Evolutionary conservation across 495 filamentous ascomycete species (phyloP).

Genomic region (Coniosporium apollinis): DNA sequence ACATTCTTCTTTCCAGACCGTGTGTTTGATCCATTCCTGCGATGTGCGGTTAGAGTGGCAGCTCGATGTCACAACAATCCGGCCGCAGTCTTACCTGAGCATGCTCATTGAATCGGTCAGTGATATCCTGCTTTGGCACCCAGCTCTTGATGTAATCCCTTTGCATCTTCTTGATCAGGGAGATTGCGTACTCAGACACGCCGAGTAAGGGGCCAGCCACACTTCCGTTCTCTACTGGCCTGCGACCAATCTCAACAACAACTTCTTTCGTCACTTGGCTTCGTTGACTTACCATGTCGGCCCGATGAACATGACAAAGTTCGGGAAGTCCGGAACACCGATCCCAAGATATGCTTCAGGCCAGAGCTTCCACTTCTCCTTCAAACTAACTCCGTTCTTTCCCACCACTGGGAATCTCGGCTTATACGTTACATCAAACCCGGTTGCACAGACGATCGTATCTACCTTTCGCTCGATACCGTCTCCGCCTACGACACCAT

Average conservation of each 20-base stretch:
- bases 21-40: constrained; percentile 24
- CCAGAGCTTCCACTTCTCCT: constrained; percentile 19
- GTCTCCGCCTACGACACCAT: constrained; percentile 20
- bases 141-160: constrained; percentile 21
- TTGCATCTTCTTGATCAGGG: constrained; percentile 25
- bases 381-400: constrained; percentile 16
- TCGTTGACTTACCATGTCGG: constrained; percentile 9
- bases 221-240: constrained; percentile 20
- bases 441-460: constrained; percentile 23
- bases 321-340: constrained; percentile 21
- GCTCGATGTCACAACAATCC: not conserved
- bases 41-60: not conserved
- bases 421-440: constrained; percentile 22
- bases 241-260: constrained; percentile 1
- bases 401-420: constrained; percentile 23
- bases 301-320: constrained; percentile 20
- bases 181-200: constrained; percentile 19
- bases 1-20: constrained; percentile 23
- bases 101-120: constrained; percentile 21
- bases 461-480: constrained; percentile 20
- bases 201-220: constrained; percentile 17
- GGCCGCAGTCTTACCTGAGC: constrained; percentile 8
- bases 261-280: constrained; percentile 1
- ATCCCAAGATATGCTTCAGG: constrained; percentile 22
- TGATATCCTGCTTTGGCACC: constrained; percentile 20